Percentiles rank a stretch among this genome's conserved stretches.
These are phyloP conservation scores for Sugiyamaella sp. DNA, from an alignment of 1,139 yeast species.

Conservation along the genomic window DNA sequence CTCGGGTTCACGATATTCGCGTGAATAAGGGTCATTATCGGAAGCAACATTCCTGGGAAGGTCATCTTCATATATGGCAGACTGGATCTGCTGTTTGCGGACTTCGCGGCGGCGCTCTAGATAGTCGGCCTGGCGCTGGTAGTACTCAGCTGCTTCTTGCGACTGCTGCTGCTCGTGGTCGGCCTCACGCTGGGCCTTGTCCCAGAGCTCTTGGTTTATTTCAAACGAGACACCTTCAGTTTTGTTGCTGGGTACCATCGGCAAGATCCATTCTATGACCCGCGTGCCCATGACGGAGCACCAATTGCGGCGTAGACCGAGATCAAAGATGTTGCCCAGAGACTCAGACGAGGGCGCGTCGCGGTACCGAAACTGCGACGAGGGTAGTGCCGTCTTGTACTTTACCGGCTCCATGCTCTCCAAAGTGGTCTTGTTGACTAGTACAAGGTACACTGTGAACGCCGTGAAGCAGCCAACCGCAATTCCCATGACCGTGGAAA, in stretches of 20 bases:
- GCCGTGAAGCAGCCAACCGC: constrained; percentile 61
- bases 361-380: constrained; percentile 47
- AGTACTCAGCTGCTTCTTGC: constrained; percentile 25
- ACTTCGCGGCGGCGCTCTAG: constrained; percentile 10
- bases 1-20: constrained; percentile 5
- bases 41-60: no score
- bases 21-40: constrained; percentile 1
- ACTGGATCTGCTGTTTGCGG: constrained; percentile 8
- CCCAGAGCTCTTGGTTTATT: constrained; percentile 36
- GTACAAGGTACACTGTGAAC: constrained; percentile 55
- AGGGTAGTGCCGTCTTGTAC: constrained; percentile 49
- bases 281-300: constrained; percentile 68
- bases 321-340: constrained; percentile 70
- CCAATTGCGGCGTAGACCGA: constrained; percentile 70
- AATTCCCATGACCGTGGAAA: constrained; percentile 64
- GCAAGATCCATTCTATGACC: constrained; percentile 71
- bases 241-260: constrained; percentile 46
- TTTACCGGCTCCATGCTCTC: constrained; percentile 71
- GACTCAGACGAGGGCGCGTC: constrained; percentile 46
- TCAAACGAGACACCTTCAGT: constrained; percentile 41
- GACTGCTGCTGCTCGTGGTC: constrained; percentile 29
- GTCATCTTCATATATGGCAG: no score
- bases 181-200: constrained; percentile 40
- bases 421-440: constrained; percentile 71
- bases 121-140: constrained; percentile 22